Evolutionary conservation across 148 eudicot species (phyloP), one percentile per base, ranked within the genome.

Genomic region (Drosera capensis): DNA sequence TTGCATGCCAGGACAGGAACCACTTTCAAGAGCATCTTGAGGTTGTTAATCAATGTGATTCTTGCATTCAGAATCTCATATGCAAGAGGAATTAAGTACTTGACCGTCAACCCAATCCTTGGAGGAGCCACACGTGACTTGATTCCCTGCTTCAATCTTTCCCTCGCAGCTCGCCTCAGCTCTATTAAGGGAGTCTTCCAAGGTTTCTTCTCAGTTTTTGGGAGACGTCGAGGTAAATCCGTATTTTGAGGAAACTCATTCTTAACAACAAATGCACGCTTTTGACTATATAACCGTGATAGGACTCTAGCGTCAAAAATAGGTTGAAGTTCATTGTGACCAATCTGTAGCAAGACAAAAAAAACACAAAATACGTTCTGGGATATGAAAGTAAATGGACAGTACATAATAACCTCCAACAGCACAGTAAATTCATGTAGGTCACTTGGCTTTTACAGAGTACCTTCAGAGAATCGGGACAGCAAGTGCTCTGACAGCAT

Each of bases 141-240:
- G 36, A 80, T 72, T 40, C 72, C 75, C 38, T 66, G 69, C 68
- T 90, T 90, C 51, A 66, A 18, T 67, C 95, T 80, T 71, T 90
- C 82, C 55, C 95, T 51, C 59, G 97, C 95, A 47, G 81, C 82
- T 54, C 95, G 73, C 55, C 97, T 73, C 49, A 90, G 70, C 59
- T 90, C 97, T n/a, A 90, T 64, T 54, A 90, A 71, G 58, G 95
- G 95, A 58, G 71, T 66, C 3, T 87, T 95, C 54, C 84, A 90
- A 42, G 97, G 95, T 63, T 80, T 84, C 56, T 90, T 90, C 62
- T 83, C 94, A 57, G 71, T 88, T 62, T 68, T 90, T 23, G 95
- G 73, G 52, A 66, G 74, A 57, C 75, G 78, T 25, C 66, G 84
- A 18, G 97, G 95, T 6, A 90, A 70, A 73, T 90, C 95, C 23